Evolutionary conservation across 2,329 filamentous ascomycete species (phyloP).

Genomic region (Pseudogymnoascus sp.): DNA sequence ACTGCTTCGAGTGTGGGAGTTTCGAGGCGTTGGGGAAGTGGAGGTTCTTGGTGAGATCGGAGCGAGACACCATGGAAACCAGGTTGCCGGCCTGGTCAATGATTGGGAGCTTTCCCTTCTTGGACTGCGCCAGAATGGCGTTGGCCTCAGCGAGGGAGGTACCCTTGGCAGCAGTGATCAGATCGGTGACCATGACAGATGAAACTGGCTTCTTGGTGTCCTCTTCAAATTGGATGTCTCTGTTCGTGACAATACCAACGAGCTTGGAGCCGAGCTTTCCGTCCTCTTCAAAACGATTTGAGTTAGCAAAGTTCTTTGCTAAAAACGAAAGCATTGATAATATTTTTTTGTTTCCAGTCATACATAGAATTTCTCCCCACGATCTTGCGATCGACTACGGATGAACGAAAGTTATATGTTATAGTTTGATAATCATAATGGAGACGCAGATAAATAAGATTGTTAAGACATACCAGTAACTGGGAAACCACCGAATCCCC

Average conservation of each 20-base stretch:
- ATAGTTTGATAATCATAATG: constrained; percentile 74
- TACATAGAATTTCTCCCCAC: constrained; percentile 66
- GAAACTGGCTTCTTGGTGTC: constrained; percentile 66
- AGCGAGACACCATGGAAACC: constrained; percentile 85
- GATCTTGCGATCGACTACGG: constrained; percentile 81
- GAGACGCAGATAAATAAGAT: constrained; percentile 20
- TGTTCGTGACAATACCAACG: constrained; percentile 93
- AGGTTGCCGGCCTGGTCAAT: constrained; percentile 78
- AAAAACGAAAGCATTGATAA: constrained; percentile 17
- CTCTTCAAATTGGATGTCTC: constrained; percentile 95
- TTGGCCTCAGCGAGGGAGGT: constrained; percentile 86
- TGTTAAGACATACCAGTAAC: constrained; percentile 75
- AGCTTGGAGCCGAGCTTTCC: constrained; percentile 94
- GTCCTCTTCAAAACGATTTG: constrained; percentile 53
- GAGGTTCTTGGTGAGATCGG: constrained; percentile 97
- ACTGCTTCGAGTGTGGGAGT: constrained; percentile 92
- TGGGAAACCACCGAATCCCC: constrained; percentile 97
- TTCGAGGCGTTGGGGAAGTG: constrained; percentile 96
- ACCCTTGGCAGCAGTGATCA: constrained; percentile 78
- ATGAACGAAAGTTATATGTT: constrained; percentile 99
- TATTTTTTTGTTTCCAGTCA: constrained; percentile 18
- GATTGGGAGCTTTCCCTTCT: constrained; percentile 97
- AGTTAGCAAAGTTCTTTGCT: constrained; percentile 31
- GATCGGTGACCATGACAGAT: constrained; percentile 90
- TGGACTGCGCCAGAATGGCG: constrained; percentile 84